Conservation (phyloP, 257 asterid species). For the Misopates orontium region DNA sequence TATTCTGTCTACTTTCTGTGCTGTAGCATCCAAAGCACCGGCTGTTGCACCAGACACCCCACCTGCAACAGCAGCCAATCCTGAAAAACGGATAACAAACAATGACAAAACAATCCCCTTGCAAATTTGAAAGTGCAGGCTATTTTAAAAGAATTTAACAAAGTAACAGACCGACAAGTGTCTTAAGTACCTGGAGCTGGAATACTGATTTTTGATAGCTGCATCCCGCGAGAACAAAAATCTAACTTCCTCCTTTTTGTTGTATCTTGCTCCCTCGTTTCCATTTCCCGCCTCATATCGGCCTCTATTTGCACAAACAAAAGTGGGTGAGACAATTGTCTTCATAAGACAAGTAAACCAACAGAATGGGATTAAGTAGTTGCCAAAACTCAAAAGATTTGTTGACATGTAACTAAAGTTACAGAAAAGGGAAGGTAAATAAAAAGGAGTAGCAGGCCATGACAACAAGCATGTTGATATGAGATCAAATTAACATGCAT, state of each 20-base stretch:
- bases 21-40: constrained; percentile 41
- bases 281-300: constrained; percentile 81
- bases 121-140: constrained; percentile 11
- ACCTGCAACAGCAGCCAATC: constrained; percentile 34
- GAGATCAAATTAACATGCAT: too few species aligned
- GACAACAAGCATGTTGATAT: too few species aligned
- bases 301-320: constrained; percentile 54
- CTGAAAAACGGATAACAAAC: constrained; percentile 23
- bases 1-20: constrained; percentile 81
- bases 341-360: constrained; percentile 19
- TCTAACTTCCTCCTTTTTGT: constrained; percentile 77
- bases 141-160: too few species aligned
- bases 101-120: neutral
- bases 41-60: constrained; percentile 36
- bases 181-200: constrained; percentile 62
- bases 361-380: neutral
- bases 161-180: constrained; percentile 11
- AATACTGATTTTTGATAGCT: constrained; percentile 62
- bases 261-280: constrained; percentile 90
- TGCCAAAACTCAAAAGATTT: neutral
- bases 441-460: neutral
- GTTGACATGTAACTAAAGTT: neutral
- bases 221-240: constrained; percentile 77
- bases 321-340: constrained; percentile 8
- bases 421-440: neutral